Evolutionary conservation across 768 basidiomycete genomes (phyloP), one percentile per base, ranked within the genome.

Genomic region (Boletellus sp.): DNA sequence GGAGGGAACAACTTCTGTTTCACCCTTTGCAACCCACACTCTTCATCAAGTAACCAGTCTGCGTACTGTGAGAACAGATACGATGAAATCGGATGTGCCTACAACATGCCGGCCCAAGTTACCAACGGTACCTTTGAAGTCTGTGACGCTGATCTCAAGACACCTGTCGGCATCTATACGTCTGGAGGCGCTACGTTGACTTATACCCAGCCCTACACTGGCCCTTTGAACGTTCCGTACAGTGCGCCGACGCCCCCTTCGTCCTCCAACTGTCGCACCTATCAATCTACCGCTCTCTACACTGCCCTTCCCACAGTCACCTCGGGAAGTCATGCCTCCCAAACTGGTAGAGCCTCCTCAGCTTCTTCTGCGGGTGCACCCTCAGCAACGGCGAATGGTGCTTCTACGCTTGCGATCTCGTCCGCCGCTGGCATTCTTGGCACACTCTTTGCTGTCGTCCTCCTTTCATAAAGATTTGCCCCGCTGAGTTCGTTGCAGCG

Each of bases 101-200:
- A 84, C 74, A 92, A 90, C 67, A 83, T 81, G 41, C 90, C 90
- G 16, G 80, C 75, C 64, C 67, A 71, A 33, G 83, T 83, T 19
- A 56, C 75, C 42, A 71, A 81, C 35, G 78, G 77, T 20, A 70
- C 71, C 9, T 92, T 87, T 71, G 79, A 82, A 57, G 68, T 75
- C 4, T 93, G 90, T 70, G 66, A 78, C 7, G 74, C 83, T 34
- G 87, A 86, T 37, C 74, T 78, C 60, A 81, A 84, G 70, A 75
- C 74, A 19, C 75, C 75, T 55, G 83, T 80, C 10, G 87, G 87
- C n/a, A 46, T 72, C 39, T 79, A 76, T 54, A 67, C 66, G 35
- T 43, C 57, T 1, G 57, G 64, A 43, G 81, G 83, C 19, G 65
- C 58, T 38, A 72, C 71, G 11, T 4, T 61, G 41, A 76, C 79